phyloP scores from a whole-genome alignment of 2,329 filamentous ascomycete species.

The Fusarium succisae region DNA sequence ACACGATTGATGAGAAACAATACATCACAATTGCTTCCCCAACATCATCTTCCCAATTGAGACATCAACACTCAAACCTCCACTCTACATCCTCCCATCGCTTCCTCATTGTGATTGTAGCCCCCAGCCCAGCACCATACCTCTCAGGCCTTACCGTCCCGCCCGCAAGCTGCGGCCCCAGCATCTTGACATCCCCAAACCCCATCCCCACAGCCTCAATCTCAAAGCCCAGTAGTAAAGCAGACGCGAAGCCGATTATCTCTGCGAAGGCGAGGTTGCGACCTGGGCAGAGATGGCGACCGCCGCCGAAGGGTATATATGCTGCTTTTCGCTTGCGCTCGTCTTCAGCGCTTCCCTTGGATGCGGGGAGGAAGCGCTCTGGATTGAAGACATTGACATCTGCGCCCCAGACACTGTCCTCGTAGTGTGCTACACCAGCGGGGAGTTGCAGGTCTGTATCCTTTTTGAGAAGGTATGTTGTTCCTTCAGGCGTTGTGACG shows the following conservation, averaged over 20 bases:
- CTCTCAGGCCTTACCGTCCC: conserved; percentile 31
- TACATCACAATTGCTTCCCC: not conserved
- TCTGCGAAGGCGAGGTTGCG: conserved; percentile 48
- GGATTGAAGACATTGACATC: conserved; percentile 36
- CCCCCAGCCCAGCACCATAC: conserved; percentile 31
- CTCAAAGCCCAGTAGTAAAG: conserved; percentile 46
- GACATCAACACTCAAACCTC: conserved; percentile 34
- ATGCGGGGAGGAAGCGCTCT: conserved; percentile 33
- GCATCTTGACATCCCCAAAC: conserved; percentile 31
- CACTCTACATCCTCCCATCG: conserved; percentile 33
- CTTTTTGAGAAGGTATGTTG: conserved; percentile 44
- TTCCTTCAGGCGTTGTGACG: conserved; percentile 42
- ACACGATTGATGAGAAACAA: conserved; percentile 2
- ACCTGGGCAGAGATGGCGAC: conserved; percentile 47
- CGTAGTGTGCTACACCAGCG: conserved; percentile 37
- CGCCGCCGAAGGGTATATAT: conserved; percentile 47
- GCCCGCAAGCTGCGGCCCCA: conserved; percentile 23
- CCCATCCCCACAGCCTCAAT: conserved; percentile 31
- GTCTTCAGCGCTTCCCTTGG: not conserved
- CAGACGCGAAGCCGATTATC: conserved; percentile 44
- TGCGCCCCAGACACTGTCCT: conserved; percentile 37
- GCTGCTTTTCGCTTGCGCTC: conserved; percentile 36
- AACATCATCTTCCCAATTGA: no score
- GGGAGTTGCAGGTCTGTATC: conserved; percentile 44
- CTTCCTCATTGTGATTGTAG: conserved; percentile 7